Conservation (phyloP, 768 basidiomycete genomes). For the Chlorophyllum brunneum region DNA sequence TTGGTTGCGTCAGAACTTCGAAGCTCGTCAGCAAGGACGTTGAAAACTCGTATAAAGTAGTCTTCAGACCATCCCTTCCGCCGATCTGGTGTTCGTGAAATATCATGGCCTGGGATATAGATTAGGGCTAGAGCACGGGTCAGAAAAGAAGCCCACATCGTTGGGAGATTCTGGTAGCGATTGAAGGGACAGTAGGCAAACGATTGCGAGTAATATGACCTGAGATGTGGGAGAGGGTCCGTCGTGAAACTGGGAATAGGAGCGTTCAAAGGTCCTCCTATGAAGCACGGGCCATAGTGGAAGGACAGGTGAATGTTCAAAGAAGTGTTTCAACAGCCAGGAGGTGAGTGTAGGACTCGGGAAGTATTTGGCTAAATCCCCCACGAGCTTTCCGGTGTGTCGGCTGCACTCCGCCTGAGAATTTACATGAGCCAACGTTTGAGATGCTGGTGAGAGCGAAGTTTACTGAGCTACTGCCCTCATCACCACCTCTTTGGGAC, state of each 20-base stretch:
- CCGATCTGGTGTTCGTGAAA: slow-evolving; percentile 13
- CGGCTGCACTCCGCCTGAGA: not conserved
- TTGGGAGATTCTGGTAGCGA: slow-evolving; percentile 14
- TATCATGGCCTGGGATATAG: slow-evolving; percentile 3
- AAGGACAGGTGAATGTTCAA: slow-evolving; percentile 16
- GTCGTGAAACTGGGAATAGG: not conserved
- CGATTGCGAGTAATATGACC: slow-evolving; percentile 14
- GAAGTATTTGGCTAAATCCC: slow-evolving; percentile 15
- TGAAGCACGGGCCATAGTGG: slow-evolving; percentile 17
- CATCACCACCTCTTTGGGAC: not conserved
- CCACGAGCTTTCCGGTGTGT: not conserved
- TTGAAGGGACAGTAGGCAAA: slow-evolving; percentile 17
- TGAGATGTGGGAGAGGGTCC: slow-evolving; percentile 13
- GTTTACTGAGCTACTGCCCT: not conserved
- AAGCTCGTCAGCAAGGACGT: slow-evolving; percentile 8
- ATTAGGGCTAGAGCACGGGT: not conserved
- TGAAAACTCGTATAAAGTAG: slow-evolving; percentile 16
- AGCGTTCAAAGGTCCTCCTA: slow-evolving; percentile 14
- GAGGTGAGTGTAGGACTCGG: slow-evolving; percentile 16
- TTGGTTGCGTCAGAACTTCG: slow-evolving; percentile 8
- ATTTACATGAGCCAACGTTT: not conserved
- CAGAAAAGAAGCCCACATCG: slow-evolving; percentile 12
- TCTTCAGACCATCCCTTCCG: slow-evolving; percentile 15
- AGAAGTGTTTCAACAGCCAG: slow-evolving; percentile 16
- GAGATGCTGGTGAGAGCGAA: not conserved